Evolutionary conservation across 306 rosid species (phyloP), one percentile per base, ranked within the genome.

Genomic region (Parietaria judaica): DNA sequence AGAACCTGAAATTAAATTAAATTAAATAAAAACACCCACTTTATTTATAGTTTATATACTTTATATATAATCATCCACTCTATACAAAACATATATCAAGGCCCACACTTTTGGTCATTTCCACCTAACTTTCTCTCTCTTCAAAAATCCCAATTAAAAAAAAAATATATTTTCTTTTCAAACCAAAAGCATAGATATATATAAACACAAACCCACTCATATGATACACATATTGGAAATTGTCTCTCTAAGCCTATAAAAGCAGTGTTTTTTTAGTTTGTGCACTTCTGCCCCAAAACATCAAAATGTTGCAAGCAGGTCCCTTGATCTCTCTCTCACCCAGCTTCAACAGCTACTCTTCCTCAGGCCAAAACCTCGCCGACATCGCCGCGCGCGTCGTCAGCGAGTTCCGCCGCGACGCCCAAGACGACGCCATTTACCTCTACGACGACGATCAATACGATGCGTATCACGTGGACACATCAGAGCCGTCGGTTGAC

Each of bases 381-480:
- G 88, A 85, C 37, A 83, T 85, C 39, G 95, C 96, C n/a, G 80
- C 95, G 9, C 70, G 88, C 51, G 96, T 83, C 14, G 84, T 83
- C 38, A 64, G 51, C 8, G 84, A 90, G 70, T 49, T 80, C 37
- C 77, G 86, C 2, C 62, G 35, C 0, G 84, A 79, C 6, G 44
- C 70, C 50, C 67, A 67, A 68, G 39, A 16, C 68, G 14, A 43
- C 62, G 6, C 48, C 41, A 52, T 54, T 14, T 35, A 36, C 10
- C 61, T 58, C 49, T n/a, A 8, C 51, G 63, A 54, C 15, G 61
- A 67, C 3, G 65, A 38, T 23, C 11, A 54, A 10, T 39, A 16
- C 16, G 47, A 36, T 35, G 15, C 9, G 45, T 41, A 39, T 37
- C 6, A 46, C 6, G 44, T 9, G 14, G 11, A 4, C 14, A 41